Evolutionary conservation across 352 stramenopile genomes (phyloP), one percentile per base, ranked within the genome.

Genomic region (Phytophthora crassamura): DNA sequence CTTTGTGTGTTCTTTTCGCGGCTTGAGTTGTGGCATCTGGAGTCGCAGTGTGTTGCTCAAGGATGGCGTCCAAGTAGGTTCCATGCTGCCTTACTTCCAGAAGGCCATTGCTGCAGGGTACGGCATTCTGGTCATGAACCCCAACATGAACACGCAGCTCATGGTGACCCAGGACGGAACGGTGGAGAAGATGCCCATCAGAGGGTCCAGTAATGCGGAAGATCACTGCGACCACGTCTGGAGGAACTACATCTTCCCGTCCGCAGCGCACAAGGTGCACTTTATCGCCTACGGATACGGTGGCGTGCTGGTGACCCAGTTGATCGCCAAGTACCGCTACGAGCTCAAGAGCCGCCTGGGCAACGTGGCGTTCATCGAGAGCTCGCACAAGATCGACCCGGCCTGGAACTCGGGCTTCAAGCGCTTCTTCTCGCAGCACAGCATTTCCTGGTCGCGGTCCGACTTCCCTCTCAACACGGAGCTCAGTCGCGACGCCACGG

Each of bases 211-310:
- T 11, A 95, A 87, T 22, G 86, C 90, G 7, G 86, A 96, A n/a
- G 88, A 97, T 20, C 91, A 97, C 59, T 89, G 82, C 36, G 77
- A 96, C 36, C 84, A 95, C 58, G 88, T 97, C 7, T 97, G 89
- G 88, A 70, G 90, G 5, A 89, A 95, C 46, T 93, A 96, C 67
- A 91, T 97, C 38, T 89, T 89, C 60, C 82, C 84, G 4, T 88
- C 80, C 0, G 77, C 77, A 2, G 86, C 88, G 10, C 78, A 92
- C 58, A 90, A 96, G 54, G 93, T 97, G 58, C 90, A 95, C 64
- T 93, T 97, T 51, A 88, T 97, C 49, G 86, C 82, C 7, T 96
- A 94, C 56, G 91, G 91, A 20, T 94, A 94, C 43, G 87, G 87
- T 7, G 91, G 91, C 12, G 64, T 87, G 4, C 59, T 92, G 15